phyloP scores from a whole-genome alignment of 345 rosid genomes.

The Rhodomyrtus tomentosa region DNA sequence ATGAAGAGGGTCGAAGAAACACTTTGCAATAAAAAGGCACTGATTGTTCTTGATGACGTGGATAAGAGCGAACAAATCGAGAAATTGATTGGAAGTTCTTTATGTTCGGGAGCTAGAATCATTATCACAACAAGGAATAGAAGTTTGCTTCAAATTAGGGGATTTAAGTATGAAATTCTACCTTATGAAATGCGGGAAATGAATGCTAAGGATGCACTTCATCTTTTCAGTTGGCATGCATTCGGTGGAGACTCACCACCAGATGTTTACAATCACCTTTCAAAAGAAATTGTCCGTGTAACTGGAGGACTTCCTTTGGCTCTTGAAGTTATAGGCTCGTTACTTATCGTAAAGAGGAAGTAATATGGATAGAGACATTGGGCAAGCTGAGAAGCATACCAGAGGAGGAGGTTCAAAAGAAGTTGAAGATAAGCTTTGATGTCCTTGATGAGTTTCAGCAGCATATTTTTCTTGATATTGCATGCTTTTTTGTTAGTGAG shows the following conservation, averaged over 20 bases:
- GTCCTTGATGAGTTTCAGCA: background rate
- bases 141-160: background rate
- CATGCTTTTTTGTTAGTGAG: background rate
- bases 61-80: background rate
- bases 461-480: background rate
- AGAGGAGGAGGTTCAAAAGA: background rate
- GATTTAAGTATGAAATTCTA: background rate
- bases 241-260: background rate
- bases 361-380: background rate
- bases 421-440: background rate
- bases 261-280: background rate
- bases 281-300: background rate
- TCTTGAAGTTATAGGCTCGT: background rate
- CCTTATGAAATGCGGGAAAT: background rate
- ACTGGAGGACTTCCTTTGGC: conserved; percentile 3
- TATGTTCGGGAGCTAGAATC: background rate
- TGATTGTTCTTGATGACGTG: conserved; percentile 4
- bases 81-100: background rate
- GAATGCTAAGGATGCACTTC: background rate
- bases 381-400: background rate
- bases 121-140: conserved; percentile 1
- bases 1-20: background rate
- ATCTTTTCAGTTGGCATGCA: background rate
- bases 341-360: background rate
- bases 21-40: background rate